These are phyloP conservation scores for Spiraea crenata DNA, from an alignment of 331 rosid species.

Conservation along the genomic window DNA sequence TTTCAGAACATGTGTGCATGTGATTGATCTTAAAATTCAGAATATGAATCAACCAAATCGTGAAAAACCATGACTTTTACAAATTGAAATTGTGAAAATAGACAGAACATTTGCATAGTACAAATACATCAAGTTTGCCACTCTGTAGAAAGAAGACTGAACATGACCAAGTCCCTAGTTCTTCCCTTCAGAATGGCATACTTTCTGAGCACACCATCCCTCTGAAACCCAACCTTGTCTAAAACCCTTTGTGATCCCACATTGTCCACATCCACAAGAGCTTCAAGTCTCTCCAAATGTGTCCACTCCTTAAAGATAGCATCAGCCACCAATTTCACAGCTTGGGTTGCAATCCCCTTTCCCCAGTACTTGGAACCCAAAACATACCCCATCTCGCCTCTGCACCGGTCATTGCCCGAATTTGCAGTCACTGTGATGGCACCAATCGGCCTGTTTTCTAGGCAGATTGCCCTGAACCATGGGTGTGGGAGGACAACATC, in stretches of 20 bases:
- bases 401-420: slow-evolving; percentile 31
- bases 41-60: no score
- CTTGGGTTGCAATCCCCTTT: slow-evolving; percentile 53
- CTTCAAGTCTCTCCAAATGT: slow-evolving; percentile 64
- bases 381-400: slow-evolving; percentile 54
- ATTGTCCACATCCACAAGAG: slow-evolving; percentile 58
- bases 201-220: slow-evolving; percentile 25
- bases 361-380: slow-evolving; percentile 65
- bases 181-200: not conserved
- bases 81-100: no score
- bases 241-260: slow-evolving; percentile 45
- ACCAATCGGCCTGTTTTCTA: slow-evolving; percentile 45
- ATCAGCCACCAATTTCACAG: slow-evolving; percentile 45
- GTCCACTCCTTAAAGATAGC: slow-evolving; percentile 43
- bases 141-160: slow-evolving; percentile 43
- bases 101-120: not conserved
- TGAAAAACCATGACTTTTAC: no score
- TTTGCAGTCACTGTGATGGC: slow-evolving; percentile 26
- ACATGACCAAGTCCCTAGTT: slow-evolving; percentile 19
- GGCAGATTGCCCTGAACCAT: slow-evolving; percentile 61
- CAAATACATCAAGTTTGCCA: not conserved
- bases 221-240: slow-evolving; percentile 30
- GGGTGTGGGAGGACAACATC: slow-evolving; percentile 22
- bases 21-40: no score
- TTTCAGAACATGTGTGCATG: no score